Evolutionary conservation across 2,329 filamentous ascomycete species (phyloP), one percentile per base, ranked within the genome.

Genomic region (Phyllachora maydis): DNA sequence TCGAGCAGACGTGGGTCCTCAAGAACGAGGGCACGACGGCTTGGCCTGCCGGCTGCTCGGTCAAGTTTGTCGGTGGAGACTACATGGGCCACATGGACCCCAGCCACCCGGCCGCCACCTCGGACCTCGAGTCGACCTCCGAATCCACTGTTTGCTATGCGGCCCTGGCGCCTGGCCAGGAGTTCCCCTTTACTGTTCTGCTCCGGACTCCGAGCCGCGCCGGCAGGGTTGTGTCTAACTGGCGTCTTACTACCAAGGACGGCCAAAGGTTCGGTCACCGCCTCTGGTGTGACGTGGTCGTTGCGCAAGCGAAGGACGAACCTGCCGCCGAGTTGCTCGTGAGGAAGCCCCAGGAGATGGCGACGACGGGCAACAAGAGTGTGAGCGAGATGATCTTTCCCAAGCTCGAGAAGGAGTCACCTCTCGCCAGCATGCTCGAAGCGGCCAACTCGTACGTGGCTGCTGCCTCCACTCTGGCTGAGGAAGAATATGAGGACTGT

Each of bases 311-410:
- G 11, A 26, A 31, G 27, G 19, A 23, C 6, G 31, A 35, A 21
- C 13, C 24, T 10, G 22, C 28, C 14, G 24, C 28, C 4, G 24
- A 36, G 24, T 19, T 23, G 29, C n/a, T n/a, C n/a, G n/a, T n/a
- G n/a, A n/a, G n/a, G n/a, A 28, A 22, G 60, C 54, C 38, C 56
- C 59, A 30, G 14, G 21, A 24, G 7, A 11, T 20, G 9, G 15
- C 26, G 9, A 15, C 12, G 13, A 25, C 20, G 17, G 18, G 24
- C 2, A 29, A 40, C 22, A 37, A 44, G 24, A n/a, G n/a, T n/a
- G n/a, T n/a, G n/a, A 78, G 72, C 49, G 68, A 71, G 38, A 93
- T 95, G 82, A 83, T 95, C 42, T 95, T 95, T 64, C 88, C 88
- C 30, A 91, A 77, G 47, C 64, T 95, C 18, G 82, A 92, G 37